Evolutionary conservation across 768 basidiomycete genomes (phyloP), one percentile per base, ranked within the genome.

Genomic region (Boletus barrowsii): DNA sequence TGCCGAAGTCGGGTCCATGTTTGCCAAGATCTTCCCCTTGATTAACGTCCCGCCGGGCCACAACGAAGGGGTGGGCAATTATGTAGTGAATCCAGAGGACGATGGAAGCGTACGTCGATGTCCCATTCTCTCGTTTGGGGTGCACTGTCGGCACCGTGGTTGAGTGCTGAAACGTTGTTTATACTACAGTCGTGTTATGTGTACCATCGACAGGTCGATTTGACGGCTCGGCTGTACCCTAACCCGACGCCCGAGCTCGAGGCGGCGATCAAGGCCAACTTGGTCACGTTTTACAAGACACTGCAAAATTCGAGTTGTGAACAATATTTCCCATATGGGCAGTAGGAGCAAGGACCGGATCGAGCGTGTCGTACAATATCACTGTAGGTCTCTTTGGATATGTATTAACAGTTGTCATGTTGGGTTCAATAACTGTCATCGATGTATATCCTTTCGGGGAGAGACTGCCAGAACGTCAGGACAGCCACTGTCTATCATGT

Each of bases 151-250:
- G 26, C 8, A 26, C 26, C 26, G 26, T 26, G 26, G 26, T 26
- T 26, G 26, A 26, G 8, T 42, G 26, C 49, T 63, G 45, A 26
- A 26, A 33, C 33, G 13, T 14, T 6, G 14, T 33, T 33, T 33
- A 14, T 11, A 10, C 4, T 26, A 10, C 42, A 66, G 64, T 2
- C 17, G 9, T 66, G 64, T 35, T 67, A 58, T 44, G 51, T 39
- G 11, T 66, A 63, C 20, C 61, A 63, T 5, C 53, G 30, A 48
- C 64, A 64, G 47, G 18, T 49, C 36, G 64, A 64, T n/a, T 29
- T 67, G 49, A 61, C 59, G 1, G 57, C 52, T 4, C 24, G 33
- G 37, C 24, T 65, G 57, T 66, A 67, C 50, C 65, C 65, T 4
- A 30, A 67, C 13, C 65, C 65, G 20, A 55, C 54, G 2, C 5